phyloP scores from a whole-genome alignment of 495 filamentous ascomycete genomes.

The Lasiosphaeria miniovina region DNA sequence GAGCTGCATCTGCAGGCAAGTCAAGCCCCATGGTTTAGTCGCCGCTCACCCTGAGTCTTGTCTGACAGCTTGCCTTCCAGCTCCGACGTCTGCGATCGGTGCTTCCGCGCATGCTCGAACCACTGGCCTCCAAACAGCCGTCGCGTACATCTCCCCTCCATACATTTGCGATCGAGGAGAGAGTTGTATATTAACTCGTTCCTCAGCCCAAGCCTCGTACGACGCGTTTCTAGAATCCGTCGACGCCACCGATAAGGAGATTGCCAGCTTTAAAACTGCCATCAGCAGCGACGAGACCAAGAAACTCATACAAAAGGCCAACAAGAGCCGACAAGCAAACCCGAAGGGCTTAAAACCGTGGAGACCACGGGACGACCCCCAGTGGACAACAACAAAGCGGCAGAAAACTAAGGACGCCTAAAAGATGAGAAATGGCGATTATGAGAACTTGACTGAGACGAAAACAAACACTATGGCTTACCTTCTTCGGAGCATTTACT shows the following conservation, averaged over 20 bases:
- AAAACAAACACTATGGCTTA: too few species aligned
- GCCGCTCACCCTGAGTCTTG: conserved; percentile 8
- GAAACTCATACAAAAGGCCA: conserved; percentile 40
- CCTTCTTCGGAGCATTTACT: too few species aligned
- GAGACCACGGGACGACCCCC: conserved; percentile 41
- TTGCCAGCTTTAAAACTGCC: conserved; percentile 40
- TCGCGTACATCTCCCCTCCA: conserved; percentile 32
- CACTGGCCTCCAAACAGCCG: conserved; percentile 36
- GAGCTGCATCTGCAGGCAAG: conserved; percentile 43
- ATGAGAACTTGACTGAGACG: too few species aligned
- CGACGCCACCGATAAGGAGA: conserved; percentile 36
- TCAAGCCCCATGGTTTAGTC: conserved; percentile 6
- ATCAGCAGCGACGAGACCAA: conserved; percentile 39
- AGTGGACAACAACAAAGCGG: conserved; percentile 11
- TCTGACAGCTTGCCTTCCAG: conserved; percentile 26
- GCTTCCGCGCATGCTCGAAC: conserved; percentile 45
- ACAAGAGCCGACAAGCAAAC: conserved; percentile 43
- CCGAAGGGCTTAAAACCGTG: conserved; percentile 50
- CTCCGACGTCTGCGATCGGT: conserved; percentile 42
- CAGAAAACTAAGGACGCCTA: conserved; percentile 9
- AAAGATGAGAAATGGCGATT: neutral
- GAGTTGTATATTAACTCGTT: conserved; percentile 13
- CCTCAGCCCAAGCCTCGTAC: conserved; percentile 39
- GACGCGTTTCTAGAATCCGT: conserved; percentile 38
- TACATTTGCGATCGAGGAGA: neutral